Evolutionary conservation across 2,329 filamentous ascomycete species (phyloP), one percentile per base, ranked within the genome.

Genomic region (Eutypa lata): DNA sequence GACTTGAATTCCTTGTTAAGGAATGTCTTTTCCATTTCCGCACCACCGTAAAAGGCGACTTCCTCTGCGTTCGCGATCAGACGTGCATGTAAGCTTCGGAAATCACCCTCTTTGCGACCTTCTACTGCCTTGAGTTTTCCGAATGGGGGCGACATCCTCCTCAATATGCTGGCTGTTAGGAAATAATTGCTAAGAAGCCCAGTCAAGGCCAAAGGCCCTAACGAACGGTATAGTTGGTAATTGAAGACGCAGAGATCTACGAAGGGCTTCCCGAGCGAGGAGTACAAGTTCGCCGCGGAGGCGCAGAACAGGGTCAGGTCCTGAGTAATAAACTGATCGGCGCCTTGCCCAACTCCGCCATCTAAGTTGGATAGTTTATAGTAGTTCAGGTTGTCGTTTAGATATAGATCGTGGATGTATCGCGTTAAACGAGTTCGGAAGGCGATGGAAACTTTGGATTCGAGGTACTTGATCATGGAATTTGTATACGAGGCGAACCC

Each of bases 161-260:
- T 85, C 6, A 99, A 80, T 50, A 97, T 86, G 57, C 90, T 95
- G 2, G 94, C 94, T 0, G 94, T 99, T 48, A 94, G 76, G 73
- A 97, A 91, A 71, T 99, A 99, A 67, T 96, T 97, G 67, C 90
- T 89, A 61, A 96, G 74, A 28, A 99, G 82, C 1, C 91, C 93
- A 4, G 87, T 89, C 53, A 97, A 75, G 1, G 94, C 94, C 18
- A 97, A 73, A 1, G 93, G 92, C 0, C 94, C 94, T 0, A 99
- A 79, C 0, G 92, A 96, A 35, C 88, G 88, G 71, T 96, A 96
- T 0, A 99, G 83, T 70, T 99, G 94, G 70, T 96, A 99, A 72
- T 96, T 99, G 78, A 99, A 99, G 46, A 97, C 94, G 61, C 92
- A 90, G 2, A 99, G 79, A 68, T 99, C 94, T n/a, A 99, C 90